Evolutionary conservation across 108 stramenopile species (phyloP), one percentile per base, ranked within the genome.

Genomic region (Nitzschia putrida): DNA sequence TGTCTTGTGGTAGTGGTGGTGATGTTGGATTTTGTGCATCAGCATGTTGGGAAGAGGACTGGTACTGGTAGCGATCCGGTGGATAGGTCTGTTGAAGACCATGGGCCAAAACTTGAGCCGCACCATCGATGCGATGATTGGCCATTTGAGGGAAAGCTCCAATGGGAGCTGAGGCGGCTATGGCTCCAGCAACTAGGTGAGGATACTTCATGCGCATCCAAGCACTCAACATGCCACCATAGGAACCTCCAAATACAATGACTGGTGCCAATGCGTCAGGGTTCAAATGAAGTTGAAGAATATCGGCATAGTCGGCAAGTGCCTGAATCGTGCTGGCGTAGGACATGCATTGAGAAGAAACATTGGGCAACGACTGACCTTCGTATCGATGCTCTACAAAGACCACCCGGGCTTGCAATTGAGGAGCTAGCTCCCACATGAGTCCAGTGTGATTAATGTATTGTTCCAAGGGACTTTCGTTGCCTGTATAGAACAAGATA

Each of bases 301-400:
- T 59, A 7, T 49, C 37, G 9, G 89, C 93, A 80, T 91, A 97
- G 56, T 97, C 96, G 0, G 86, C 90, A 20, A 97, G 71, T 0
- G 96, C 96, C 61, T 90, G 89, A 14, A 76, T 79, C 8, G 74
- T 73, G 9, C 83, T 74, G 0, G 68, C 63, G 50, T 83, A 87
- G 21, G 74, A 66, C 23, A 90, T 44, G 58, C 83, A 84, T 9
- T 68, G 57, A 8, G 37, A 42, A 0, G 77, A 55, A 10, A 72
- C 25, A 23, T 47, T 53, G 0, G 80, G 84, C 11, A 77, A 34
- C 16, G 76, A 81, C 56, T 87, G 71, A 13, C 96, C 96, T 76
- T 92, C 92, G 68, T 92, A 97, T 0, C 96, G 83, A 71, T 97
- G 96, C 71, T 97, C 96, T 23, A 80, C 90, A 66, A 97, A 97